Percentiles rank a stretch among this genome's conserved stretches.
These are phyloP conservation scores for Rhizopogon roseolus DNA, from an alignment of 768 basidiomycete species.

Conservation along the genomic window DNA sequence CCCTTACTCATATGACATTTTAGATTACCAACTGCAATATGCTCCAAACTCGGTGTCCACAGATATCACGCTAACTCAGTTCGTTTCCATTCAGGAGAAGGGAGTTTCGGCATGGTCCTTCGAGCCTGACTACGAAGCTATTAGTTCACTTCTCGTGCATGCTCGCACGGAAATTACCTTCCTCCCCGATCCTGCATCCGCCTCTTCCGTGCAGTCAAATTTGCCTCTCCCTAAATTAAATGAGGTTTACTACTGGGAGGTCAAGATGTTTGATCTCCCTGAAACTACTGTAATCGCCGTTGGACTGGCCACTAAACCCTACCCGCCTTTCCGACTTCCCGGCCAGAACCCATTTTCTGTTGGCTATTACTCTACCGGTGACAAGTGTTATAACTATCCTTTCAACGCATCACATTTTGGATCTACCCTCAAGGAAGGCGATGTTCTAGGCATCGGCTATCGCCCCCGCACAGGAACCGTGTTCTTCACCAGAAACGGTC, in stretches of 20 bases:
- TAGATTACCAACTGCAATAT: constrained; percentile 83
- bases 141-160: constrained; percentile 89
- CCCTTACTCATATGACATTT: background rate
- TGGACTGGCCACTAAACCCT: constrained; percentile 95
- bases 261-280: constrained; percentile 98
- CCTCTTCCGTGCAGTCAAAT: constrained; percentile 94
- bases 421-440: constrained; percentile 83
- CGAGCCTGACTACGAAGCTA: constrained; percentile 96
- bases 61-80: constrained; percentile 97
- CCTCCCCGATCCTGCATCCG: constrained; percentile 91
- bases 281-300: constrained; percentile 83
- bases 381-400: constrained; percentile 96
- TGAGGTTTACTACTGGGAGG: constrained; percentile 99
- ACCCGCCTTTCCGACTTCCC: constrained; percentile 89
- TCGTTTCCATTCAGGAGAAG: constrained; percentile 98
- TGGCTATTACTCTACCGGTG: constrained; percentile 94
- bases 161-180: constrained; percentile 97
- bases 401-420: constrained; percentile 87
- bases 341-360: constrained; percentile 84
- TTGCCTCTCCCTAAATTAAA: constrained; percentile 95
- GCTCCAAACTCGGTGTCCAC: constrained; percentile 96
- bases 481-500: constrained; percentile 98
- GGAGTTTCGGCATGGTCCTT: constrained; percentile 99
- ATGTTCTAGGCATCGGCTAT: constrained; percentile 94
- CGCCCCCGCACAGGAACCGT: constrained; percentile 94